Evolutionary conservation across 108 stramenopile genomes (phyloP).

Genomic region (Cyclotella kingstonii): DNA sequence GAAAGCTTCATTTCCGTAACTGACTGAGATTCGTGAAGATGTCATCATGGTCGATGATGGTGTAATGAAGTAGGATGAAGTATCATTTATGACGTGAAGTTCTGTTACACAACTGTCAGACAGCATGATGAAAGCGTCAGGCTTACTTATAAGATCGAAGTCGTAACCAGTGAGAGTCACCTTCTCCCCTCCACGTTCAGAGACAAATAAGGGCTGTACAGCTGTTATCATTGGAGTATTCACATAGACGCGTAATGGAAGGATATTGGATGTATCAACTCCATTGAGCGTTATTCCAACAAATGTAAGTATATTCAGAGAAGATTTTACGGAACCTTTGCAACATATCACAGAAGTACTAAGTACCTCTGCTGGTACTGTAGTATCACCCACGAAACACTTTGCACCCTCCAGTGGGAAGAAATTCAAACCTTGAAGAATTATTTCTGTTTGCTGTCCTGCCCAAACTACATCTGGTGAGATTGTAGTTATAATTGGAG

Average conservation of each 20-base stretch:
- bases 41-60: neutral
- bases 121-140: neutral
- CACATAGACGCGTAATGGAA: neutral
- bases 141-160: neutral
- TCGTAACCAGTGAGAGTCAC: neutral
- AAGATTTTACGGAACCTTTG: no score
- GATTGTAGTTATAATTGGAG: neutral
- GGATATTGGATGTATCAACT: neutral
- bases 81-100: neutral
- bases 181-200: neutral
- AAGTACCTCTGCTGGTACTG: neutral
- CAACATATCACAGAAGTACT: neutral
- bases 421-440: neutral
- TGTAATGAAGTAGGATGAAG: neutral
- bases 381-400: neutral
- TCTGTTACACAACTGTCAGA: neutral
- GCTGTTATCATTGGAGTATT: constrained; percentile 1
- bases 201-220: constrained; percentile 1
- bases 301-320: neutral
- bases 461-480: constrained; percentile 1
- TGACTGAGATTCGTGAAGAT: neutral
- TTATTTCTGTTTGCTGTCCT: neutral
- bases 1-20: neutral
- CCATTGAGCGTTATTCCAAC: constrained; percentile 4
- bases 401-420: neutral